A percentile compares a stretch with the other conserved stretches of the same genome.
phyloP scores from a whole-genome alignment of 1,284 basidiomycete species.

The Cryptococcus sp. region DNA sequence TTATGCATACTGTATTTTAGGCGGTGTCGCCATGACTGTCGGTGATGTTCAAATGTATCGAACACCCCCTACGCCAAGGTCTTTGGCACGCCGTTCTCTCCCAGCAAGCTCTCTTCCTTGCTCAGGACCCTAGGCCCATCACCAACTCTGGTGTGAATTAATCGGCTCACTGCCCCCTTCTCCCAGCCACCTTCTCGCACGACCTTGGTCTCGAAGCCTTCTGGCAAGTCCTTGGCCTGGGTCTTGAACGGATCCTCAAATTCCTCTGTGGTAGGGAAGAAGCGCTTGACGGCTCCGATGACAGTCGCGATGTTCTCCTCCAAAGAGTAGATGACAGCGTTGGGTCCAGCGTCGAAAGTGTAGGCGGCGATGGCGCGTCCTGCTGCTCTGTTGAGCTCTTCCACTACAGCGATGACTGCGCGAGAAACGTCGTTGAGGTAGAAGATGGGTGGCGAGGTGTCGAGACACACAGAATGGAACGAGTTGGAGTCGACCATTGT shows the following conservation, averaged over 20 bases:
- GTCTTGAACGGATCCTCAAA: constrained; percentile 76
- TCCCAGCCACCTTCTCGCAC: constrained; percentile 65
- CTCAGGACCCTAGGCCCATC: constrained; percentile 72
- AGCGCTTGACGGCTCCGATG: constrained; percentile 69
- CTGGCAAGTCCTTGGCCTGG: constrained; percentile 57
- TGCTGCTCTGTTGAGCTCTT: constrained; percentile 87
- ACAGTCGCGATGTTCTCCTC: constrained; percentile 76
- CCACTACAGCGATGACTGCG: constrained; percentile 79
- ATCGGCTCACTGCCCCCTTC: constrained; percentile 74
- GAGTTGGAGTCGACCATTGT: constrained; percentile 98
- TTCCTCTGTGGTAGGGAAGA: constrained; percentile 75
- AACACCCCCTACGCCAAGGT: constrained; percentile 30
- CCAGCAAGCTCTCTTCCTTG: constrained; percentile 52
- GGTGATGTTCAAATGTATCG: background rate
- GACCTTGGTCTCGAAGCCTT: constrained; percentile 77
- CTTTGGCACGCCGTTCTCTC: constrained; percentile 54
- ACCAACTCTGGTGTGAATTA: constrained; percentile 89
- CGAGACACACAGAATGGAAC: constrained; percentile 97
- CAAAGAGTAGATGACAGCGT: constrained; percentile 94
- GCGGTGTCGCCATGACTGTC: too few relatives aligned
- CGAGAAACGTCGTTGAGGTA: constrained; percentile 98
- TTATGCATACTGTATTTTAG: background rate
- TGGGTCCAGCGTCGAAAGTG: constrained; percentile 97
- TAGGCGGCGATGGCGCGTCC: constrained; percentile 83
- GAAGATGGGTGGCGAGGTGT: constrained; percentile 96